Conservation (phyloP, 1,139 yeast species). For the Hanseniaspora sp. region DNA sequence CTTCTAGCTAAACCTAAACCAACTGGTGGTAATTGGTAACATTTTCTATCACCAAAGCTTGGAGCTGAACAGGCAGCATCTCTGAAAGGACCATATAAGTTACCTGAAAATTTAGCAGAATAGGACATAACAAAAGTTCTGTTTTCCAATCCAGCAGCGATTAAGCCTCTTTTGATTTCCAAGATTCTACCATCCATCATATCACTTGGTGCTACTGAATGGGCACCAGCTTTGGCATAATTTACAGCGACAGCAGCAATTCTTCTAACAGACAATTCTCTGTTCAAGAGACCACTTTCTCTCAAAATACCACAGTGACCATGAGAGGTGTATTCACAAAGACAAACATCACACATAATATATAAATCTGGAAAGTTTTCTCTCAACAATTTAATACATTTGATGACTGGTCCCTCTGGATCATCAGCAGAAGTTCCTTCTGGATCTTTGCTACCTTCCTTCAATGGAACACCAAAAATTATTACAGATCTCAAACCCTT, state of each 20-base stretch:
- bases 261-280: slow-evolving; percentile 66
- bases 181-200: slow-evolving; percentile 94
- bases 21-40: slow-evolving; percentile 87
- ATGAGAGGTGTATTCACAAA: slow-evolving; percentile 92
- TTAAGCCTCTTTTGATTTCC: slow-evolving; percentile 77
- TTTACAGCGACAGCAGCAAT: slow-evolving; percentile 91
- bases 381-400: slow-evolving; percentile 55
- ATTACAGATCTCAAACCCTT: slow-evolving; percentile 83
- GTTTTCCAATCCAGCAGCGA: slow-evolving; percentile 77
- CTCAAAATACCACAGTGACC: slow-evolving; percentile 92
- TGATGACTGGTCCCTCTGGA: slow-evolving; percentile 90
- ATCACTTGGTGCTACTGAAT: slow-evolving; percentile 94
- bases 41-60: slow-evolving; percentile 78
- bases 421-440: slow-evolving; percentile 89
- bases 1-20: slow-evolving; percentile 91
- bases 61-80: slow-evolving; percentile 95
- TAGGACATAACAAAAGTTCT: slow-evolving; percentile 83
- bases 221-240: slow-evolving; percentile 91
- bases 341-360: slow-evolving; percentile 87
- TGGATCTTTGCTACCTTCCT: slow-evolving; percentile 63
- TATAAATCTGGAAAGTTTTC: slow-evolving; percentile 66
- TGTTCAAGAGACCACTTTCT: slow-evolving; percentile 74
- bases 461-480: slow-evolving; percentile 81
- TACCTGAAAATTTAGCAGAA: slow-evolving; percentile 87
- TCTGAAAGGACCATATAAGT: slow-evolving; percentile 90